Base-by-base conservation (phyloP, 139 green algal species). In the Closterium sp. region DNA sequence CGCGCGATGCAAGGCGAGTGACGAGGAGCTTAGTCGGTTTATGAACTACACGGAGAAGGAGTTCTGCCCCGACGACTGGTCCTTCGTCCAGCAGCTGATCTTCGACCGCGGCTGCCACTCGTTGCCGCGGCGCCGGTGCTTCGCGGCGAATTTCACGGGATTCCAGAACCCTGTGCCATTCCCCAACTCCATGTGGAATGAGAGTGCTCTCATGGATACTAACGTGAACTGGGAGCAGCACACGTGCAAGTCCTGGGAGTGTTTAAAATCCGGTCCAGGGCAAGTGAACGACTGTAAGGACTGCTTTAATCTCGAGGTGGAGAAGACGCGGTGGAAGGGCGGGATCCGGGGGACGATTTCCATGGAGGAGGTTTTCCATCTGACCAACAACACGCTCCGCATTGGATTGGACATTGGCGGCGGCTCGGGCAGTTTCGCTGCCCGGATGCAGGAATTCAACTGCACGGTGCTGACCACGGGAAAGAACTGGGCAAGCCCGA, bases 351-450 rank as follows among this genome's bases (percentile, higher is more conserved):
- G 84, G 25, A 30, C 25, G 3, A 88, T 88, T 35, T 30, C 84
- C 30, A 34, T 88, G 31, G 84, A 88, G 12, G 21, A 36, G 31
- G 31, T 88, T 32, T 33, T 88, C 30, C 31, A 43, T 32, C 31
- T 36, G 31, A 88, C 32, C 30, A 88, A 88, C 32, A 64, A 64
- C 34, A 33, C 34, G 1, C 28, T 91, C 6, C 43, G 88, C 23
- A 87, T 91, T 6, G 88, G 88, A 3, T 30, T 91, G 33, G 88
- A 91, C 64, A 31, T 91, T 64, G 88, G 28, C 3, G 88, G 88
- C 3, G 64, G 88, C 28, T 43, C 25, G 28, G 88, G 88, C 25
- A 43, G 36, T 21, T 91, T 91, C 34, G 88, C 88, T 21, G 88
- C 88, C 88, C 25, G 32, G 25, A 88, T 91, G 88, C 36, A n/a